Evolutionary conservation across 1,284 basidiomycete genomes (phyloP).

Genomic region (Cutaneotrichosporon sp.): DNA sequence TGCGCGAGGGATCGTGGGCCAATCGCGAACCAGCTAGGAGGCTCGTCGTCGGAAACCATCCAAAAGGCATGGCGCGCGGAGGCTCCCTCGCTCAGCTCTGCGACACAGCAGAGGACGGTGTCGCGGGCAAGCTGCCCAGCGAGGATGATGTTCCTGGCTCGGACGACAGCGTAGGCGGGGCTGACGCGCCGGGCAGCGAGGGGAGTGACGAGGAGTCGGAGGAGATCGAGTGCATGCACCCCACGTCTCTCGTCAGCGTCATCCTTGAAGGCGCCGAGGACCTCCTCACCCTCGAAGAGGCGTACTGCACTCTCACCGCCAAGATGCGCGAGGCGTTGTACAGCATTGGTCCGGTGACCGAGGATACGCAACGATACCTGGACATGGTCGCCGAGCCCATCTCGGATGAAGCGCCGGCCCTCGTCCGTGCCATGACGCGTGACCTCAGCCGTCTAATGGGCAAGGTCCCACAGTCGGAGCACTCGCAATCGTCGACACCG

Average conservation of each 20-base stretch:
- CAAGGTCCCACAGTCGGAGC: conserved; percentile 37
- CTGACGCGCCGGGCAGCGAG: conserved; percentile 14
- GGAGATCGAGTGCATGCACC: conserved; percentile 38
- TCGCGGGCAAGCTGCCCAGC: conserved; percentile 5
- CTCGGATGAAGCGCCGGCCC: conserved; percentile 43
- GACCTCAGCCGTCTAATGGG: conserved; percentile 45
- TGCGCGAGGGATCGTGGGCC: conserved; percentile 48
- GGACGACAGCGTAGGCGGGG: conserved; percentile 30
- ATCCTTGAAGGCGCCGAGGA: conserved; percentile 48
- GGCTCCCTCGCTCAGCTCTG: conserved; percentile 20
- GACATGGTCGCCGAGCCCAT: conserved; percentile 28
- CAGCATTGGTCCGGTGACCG: conserved; percentile 18
- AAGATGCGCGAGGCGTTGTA: conserved; percentile 33
- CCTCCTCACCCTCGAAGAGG: conserved; percentile 49
- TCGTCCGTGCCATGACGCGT: conserved; percentile 46
- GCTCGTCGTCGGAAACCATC: conserved; percentile 38
- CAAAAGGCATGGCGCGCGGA: conserved; percentile 5
- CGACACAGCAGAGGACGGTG: conserved; percentile 20
- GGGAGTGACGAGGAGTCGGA: conserved; percentile 40
- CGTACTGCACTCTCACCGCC: conserved; percentile 39
- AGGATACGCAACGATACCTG: not conserved
- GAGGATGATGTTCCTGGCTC: conserved; percentile 34
- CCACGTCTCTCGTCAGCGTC: conserved; percentile 39
- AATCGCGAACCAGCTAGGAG: conserved; percentile 49
- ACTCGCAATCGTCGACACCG: conserved; percentile 29